Evolutionary conservation across 75 land plant genomes (phyloP).

Genomic region (Sequoiadendron giganteum): DNA sequence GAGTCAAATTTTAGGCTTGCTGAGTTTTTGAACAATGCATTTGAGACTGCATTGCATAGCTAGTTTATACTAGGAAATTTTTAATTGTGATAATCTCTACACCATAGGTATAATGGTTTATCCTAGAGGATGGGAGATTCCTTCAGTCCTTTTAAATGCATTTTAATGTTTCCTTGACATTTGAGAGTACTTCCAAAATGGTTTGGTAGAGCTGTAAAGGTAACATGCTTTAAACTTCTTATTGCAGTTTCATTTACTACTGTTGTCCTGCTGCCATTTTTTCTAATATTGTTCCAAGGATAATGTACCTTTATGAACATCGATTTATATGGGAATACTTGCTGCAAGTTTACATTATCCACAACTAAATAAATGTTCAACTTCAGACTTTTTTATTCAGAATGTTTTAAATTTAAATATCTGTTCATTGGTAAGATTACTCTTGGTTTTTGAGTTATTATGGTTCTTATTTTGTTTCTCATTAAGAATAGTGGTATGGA

Average conservation of each 20-base stretch:
- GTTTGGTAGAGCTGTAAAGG: neutral
- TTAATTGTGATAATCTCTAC: neutral
- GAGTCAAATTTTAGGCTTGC: too few species aligned
- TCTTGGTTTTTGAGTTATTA: neutral
- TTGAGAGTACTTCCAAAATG: neutral
- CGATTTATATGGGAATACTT: neutral
- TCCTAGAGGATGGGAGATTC: neutral
- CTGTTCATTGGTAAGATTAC: neutral
- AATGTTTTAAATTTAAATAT: neutral
- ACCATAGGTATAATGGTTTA: neutral
- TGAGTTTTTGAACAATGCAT: neutral
- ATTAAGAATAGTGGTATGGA: neutral
- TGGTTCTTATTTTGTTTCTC: neutral
- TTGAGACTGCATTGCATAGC: neutral
- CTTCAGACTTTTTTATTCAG: neutral
- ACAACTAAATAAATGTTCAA: neutral
- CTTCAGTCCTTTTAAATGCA: neutral
- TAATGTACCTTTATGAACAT: neutral
- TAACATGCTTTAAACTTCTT: neutral
- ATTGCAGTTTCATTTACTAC: neutral
- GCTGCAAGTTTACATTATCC: neutral
- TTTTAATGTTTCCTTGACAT: neutral
- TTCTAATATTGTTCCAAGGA: neutral
- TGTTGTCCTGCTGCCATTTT: neutral
- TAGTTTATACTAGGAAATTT: neutral